Evolutionary conservation across 805 yeast species (phyloP), one percentile per base, ranked within the genome.

Genomic region (Ogataea paraovalis): DNA sequence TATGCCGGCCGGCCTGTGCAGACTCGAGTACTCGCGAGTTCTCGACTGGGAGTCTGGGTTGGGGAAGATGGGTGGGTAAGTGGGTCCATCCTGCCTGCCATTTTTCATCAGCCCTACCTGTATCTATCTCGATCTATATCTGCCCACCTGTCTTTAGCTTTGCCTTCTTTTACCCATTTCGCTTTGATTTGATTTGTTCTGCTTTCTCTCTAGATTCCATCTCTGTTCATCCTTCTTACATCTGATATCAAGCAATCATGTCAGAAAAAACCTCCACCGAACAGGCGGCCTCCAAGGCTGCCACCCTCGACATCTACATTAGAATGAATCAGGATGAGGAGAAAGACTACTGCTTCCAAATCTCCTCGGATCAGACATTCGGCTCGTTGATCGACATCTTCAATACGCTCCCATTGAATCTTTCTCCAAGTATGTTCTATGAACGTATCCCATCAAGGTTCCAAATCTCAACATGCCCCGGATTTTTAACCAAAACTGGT

Each of bases 281-380:
- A 18, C 34, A 43, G 20, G 21, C 27, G 9, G 45, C 28, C 42
- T 48, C 36, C 14, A 27, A 50, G 8, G 45, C 37, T 23, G 49
- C 54, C 18, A 51, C 55, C 27, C 52, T 65, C 39, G 85, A 80
- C 53, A 61, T 78, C 36, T 90, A 81, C 69, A 67, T 94, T 54
- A 85, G 99, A 50, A 81, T 92, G 76, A 89, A 87, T 63, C 85
- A 79, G 49, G 96, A 91, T 61, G 66, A 71, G 42, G 97, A 89
- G 59, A 85, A 85, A 65, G 99, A 92, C 65, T 91, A 89, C 68
- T 87, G 96, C 58, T 88, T 92, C 71, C 83, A 80, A 55, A 79
- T 90, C n/a, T 73, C 76, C 21, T 68, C 79, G 18, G 72, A 73
- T 25, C 78, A 81, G 46, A 78, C 81, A 6, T 82, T 91, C 55